These are phyloP conservation scores for Neocucurbitaria cava DNA, from an alignment of 2,329 filamentous ascomycete genomes.

Conservation along the genomic window DNA sequence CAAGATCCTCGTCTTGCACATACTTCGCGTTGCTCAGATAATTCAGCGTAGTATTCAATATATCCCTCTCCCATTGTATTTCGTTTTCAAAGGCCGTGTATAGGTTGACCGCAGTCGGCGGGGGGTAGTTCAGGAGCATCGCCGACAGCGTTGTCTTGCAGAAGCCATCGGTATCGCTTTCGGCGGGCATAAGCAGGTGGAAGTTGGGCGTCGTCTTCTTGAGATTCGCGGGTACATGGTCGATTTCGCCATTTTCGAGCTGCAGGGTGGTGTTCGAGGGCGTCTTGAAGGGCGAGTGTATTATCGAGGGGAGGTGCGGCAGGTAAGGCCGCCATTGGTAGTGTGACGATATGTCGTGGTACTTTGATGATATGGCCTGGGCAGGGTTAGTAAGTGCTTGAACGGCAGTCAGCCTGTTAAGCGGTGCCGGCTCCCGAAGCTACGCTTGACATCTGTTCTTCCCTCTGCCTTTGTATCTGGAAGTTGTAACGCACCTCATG, in stretches of 20 bases:
- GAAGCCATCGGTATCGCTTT: constrained; percentile 57
- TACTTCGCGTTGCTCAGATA: constrained; percentile 57
- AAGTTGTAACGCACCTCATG: constrained; percentile 23
- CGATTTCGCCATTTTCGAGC: constrained; percentile 42
- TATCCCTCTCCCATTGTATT: constrained; percentile 52
- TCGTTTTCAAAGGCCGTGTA: constrained; percentile 30
- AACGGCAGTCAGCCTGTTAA: neutral
- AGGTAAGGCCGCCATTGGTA: constrained; percentile 41
- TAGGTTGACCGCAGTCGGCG: constrained; percentile 62
- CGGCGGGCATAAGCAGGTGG: constrained; percentile 63
- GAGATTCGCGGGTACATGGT: constrained; percentile 34
- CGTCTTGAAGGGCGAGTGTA: constrained; percentile 34
- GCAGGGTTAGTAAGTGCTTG: constrained; percentile 8
- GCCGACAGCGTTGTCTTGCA: constrained; percentile 65
- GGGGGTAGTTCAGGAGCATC: constrained; percentile 66
- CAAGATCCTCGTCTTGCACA: constrained; percentile 65
- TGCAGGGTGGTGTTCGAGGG: constrained; percentile 45
- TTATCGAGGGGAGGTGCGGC: constrained; percentile 29
- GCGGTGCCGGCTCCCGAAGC: neutral
- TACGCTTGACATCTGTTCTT: neutral
- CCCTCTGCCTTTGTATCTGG: neutral
- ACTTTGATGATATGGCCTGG: constrained; percentile 34
- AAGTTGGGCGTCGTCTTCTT: constrained; percentile 52
- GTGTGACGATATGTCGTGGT: constrained; percentile 34
- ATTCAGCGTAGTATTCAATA: constrained; percentile 54